These are phyloP conservation scores for Entonaema liquescens DNA, from an alignment of 495 filamentous ascomycete genomes.

Conservation along the genomic window DNA sequence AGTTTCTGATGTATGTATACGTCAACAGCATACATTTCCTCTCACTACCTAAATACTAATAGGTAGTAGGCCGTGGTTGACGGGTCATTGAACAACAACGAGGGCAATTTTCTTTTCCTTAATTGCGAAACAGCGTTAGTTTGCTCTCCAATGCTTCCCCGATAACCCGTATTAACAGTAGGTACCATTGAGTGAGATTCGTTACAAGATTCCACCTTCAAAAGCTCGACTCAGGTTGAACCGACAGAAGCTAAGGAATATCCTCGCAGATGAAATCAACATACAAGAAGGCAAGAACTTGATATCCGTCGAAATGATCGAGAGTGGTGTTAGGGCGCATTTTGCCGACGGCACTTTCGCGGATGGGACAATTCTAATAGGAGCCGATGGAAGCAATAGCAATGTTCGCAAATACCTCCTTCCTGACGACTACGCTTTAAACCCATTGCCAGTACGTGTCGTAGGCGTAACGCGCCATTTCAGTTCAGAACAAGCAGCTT, in stretches of 20 bases:
- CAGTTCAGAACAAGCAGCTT: conserved; percentile 49
- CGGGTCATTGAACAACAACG: conserved; percentile 48
- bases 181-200: conserved; percentile 41
- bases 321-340: conserved; percentile 51
- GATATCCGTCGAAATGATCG: conserved; percentile 46
- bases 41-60: not conserved
- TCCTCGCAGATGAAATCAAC: conserved; percentile 59
- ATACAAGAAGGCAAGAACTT: conserved; percentile 62
- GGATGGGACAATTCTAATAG: conserved; percentile 62
- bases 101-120: conserved; percentile 63
- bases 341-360: conserved; percentile 62
- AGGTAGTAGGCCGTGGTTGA: conserved; percentile 11
- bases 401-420: conserved; percentile 43
- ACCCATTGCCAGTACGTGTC: conserved; percentile 58
- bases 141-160: not conserved
- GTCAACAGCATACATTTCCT: too few relatives aligned
- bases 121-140: conserved; percentile 56
- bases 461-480: conserved; percentile 58
- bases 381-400: conserved; percentile 64
- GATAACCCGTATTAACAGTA: not conserved
- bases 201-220: conserved; percentile 58
- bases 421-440: conserved; percentile 50
- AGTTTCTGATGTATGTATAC: conserved; percentile 5
- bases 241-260: conserved; percentile 55
- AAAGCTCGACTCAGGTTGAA: conserved; percentile 58